Conservation (phyloP, 2,329 filamentous ascomycete species). For the Colletotrichum chlorophyti region DNA sequence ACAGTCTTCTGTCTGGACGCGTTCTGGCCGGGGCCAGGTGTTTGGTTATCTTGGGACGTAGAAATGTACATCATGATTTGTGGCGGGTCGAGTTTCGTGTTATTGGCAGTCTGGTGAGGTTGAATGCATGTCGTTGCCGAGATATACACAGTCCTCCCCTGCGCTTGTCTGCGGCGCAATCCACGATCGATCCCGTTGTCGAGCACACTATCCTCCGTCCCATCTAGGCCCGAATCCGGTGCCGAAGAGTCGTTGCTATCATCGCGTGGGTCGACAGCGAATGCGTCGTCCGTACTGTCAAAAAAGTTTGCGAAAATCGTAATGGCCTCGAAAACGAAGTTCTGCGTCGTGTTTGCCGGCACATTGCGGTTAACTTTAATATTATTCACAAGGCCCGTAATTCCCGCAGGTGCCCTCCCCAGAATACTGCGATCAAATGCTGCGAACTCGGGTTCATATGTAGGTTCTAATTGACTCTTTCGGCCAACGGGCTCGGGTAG, state of each 20-base stretch:
- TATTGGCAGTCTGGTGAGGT: constrained; percentile 61
- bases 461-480: constrained; percentile 27
- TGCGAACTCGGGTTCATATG: constrained; percentile 68
- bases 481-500: constrained; percentile 27
- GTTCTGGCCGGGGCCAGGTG: constrained; percentile 67
- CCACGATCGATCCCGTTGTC: constrained; percentile 27
- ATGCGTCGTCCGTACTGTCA: constrained; percentile 26
- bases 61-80: constrained; percentile 85
- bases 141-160: constrained; percentile 70
- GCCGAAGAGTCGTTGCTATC: constrained; percentile 35
- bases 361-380: constrained; percentile 65
- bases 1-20: constrained; percentile 49
- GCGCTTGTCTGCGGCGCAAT: constrained; percentile 33
- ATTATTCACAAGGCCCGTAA: constrained; percentile 68
- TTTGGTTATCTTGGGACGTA: constrained; percentile 64
- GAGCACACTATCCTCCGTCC: constrained; percentile 22
- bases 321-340: constrained; percentile 68
- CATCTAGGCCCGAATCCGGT: constrained; percentile 29
- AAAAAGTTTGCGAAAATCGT: constrained; percentile 52
- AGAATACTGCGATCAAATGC: constrained; percentile 68
- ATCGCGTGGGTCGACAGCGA: constrained; percentile 21
- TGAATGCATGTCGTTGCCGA: constrained; percentile 88
- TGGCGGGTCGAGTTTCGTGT: constrained; percentile 58
- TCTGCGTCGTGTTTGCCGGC: constrained; percentile 64
- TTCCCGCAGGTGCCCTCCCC: constrained; percentile 62